Base-by-base conservation (phyloP, 768 basidiomycete genomes). In the Hypholoma fasciculare region DNA sequence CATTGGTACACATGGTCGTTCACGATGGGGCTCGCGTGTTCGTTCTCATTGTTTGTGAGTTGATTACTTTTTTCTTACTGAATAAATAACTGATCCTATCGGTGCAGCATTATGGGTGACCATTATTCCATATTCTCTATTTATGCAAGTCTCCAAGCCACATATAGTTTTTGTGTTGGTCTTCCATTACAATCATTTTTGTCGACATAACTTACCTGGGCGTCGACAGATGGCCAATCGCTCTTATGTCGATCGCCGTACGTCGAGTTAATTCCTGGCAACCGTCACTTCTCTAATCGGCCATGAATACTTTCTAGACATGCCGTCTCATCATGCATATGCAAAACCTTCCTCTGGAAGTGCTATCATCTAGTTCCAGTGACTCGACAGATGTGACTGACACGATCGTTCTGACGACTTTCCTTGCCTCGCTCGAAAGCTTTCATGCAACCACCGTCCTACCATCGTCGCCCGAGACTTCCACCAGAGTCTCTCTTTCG, bases 11-110 rank as follows among this genome's bases (percentile, higher is more conserved):
- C 40, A 49, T 65, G 8, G 54, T 63, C 13, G 60, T 64, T 4
- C 52, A 61, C 14, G 63, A 66, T 38, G 63, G 63, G 19, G 61
- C 61, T 12, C 63, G 65, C 49, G 52, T 61, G 5, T 62, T 64
- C 36, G 63, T 56, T 16, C 56, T 66, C 30, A 55, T 64, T 13
- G 49, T 64, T 40, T 61, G 63, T 62, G 34, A n/a, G 59, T 61
- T 20, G n/a, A 49, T 4, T 49, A 16, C 23, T 19, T 16, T 43
- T 2, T 9, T 4, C 23, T 4, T 27, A 12, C 12, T 8, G 30
- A 9, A n/a, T 16, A 26, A 19, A 3, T 27, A 26, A 26, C 27
- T 26, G 47, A 57, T 17, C 16, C 12, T 38, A 8, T 42, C 2
- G 20, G n/a, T 4, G 11, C n/a, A 63, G 64, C 62, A 8, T 57